Evolutionary conservation across 768 basidiomycete species (phyloP).

Genomic region (Lactarius pseudohatsudake): DNA sequence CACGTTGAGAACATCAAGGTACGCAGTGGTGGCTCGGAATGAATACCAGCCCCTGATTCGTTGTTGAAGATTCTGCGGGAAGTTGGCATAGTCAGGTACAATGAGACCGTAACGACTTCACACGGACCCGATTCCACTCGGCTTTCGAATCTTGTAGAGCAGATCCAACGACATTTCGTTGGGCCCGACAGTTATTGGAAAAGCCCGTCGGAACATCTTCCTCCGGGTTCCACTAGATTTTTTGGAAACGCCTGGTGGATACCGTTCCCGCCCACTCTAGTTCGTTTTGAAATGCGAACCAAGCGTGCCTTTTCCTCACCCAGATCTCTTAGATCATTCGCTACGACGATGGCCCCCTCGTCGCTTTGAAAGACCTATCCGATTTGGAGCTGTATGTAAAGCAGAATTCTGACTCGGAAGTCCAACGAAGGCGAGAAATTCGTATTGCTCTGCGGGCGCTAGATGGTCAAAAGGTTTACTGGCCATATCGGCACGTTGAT

Average conservation of each 20-base stretch:
- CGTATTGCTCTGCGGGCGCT: constrained; percentile 64
- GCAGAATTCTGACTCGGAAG: constrained; percentile 56
- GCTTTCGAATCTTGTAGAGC: constrained; percentile 47
- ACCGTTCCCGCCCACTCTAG: constrained; percentile 74
- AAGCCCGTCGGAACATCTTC: constrained; percentile 34
- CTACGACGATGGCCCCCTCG: constrained; percentile 60
- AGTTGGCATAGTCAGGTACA: constrained; percentile 57
- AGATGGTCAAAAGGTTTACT: constrained; percentile 58
- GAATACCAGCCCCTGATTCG: constrained; percentile 1
- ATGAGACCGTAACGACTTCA: constrained; percentile 47
- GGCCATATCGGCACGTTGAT: constrained; percentile 62
- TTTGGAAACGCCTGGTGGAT: constrained; percentile 83
- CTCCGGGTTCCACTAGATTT: constrained; percentile 44
- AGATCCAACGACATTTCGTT: constrained; percentile 55
- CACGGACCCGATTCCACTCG: constrained; percentile 49
- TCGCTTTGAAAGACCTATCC: constrained; percentile 45
- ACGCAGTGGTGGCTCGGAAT: neutral
- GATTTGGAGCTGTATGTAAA: constrained; percentile 59
- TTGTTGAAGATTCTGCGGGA: constrained; percentile 65
- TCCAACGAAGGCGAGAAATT: constrained; percentile 53
- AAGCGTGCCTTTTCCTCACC: constrained; percentile 1
- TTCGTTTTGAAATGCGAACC: constrained; percentile 35
- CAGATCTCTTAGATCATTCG: constrained; percentile 51
- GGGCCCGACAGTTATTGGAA: constrained; percentile 79
- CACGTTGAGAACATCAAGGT: constrained; percentile 82